Evolutionary conservation across 805 yeast genomes (phyloP).

Genomic region (Pichia sporocuriosa): DNA sequence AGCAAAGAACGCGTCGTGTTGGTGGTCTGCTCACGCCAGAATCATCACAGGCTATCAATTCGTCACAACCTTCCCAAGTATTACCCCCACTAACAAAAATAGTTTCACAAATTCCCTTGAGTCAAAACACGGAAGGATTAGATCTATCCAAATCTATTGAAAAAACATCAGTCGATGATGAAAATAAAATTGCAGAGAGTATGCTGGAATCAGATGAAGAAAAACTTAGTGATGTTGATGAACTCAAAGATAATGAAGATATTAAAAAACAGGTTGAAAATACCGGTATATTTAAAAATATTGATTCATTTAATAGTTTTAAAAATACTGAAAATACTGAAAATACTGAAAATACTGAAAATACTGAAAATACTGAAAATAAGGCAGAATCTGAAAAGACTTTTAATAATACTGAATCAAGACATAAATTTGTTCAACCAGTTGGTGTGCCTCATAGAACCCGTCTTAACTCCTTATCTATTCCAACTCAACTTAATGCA

Average conservation of each 20-base stretch:
- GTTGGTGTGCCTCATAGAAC: background rate
- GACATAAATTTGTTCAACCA: conserved; percentile 2
- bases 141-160: background rate
- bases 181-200: no score
- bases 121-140: background rate
- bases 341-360: no score
- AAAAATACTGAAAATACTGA: no score
- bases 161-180: background rate
- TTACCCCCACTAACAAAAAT: conserved; percentile 3
- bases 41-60: conserved; percentile 1
- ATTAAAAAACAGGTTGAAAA: background rate
- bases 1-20: conserved; percentile 21
- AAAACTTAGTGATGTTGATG: conserved; percentile 8
- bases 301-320: no score
- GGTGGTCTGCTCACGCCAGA: conserved; percentile 5
- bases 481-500: conserved; percentile 10
- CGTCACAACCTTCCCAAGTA: background rate
- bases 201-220: background rate
- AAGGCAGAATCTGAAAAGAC: background rate
- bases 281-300: no score
- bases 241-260: conserved; percentile 3
- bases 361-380: background rate
- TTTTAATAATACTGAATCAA: background rate
- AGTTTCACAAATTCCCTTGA: background rate
- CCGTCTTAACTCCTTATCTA: conserved; percentile 13